phyloP scores from a whole-genome alignment of 2,329 filamentous ascomycete genomes.

The Camillea tinctor region DNA sequence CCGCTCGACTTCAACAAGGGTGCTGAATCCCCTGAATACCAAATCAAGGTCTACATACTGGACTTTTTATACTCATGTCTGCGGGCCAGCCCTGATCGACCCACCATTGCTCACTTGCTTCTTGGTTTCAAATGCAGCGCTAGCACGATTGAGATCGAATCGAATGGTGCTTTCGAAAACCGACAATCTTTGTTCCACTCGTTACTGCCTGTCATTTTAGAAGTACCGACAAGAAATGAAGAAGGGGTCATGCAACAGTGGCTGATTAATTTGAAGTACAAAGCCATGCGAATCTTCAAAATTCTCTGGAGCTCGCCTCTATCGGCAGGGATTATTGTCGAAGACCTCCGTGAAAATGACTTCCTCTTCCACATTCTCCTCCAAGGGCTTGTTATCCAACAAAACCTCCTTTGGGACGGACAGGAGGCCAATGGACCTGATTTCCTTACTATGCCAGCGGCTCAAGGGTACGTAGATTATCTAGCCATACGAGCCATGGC shows the following conservation, averaged over 20 bases:
- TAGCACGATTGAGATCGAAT: conserved; percentile 65
- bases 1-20: conserved; percentile 72
- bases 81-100: conserved; percentile 68
- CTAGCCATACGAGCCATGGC: conserved; percentile 73
- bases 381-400: conserved; percentile 67
- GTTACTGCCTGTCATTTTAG: conserved; percentile 69
- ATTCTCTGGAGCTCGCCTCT: conserved; percentile 82
- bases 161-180: conserved; percentile 68
- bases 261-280: conserved; percentile 67
- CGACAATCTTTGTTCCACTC: conserved; percentile 80
- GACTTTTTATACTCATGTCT: conserved; percentile 84
- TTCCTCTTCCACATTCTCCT: conserved; percentile 77
- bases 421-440: conserved; percentile 56
- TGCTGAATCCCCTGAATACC: conserved; percentile 68
- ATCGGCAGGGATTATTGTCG: conserved; percentile 71
- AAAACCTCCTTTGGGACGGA: conserved; percentile 73
- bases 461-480: conserved; percentile 72
- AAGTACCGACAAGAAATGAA: conserved; percentile 64
- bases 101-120: conserved; percentile 86
- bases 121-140: conserved; percentile 82
- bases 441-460: conserved; percentile 69
- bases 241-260: conserved; percentile 60
- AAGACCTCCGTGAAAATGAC: conserved; percentile 76
- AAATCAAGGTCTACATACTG: conserved; percentile 80
- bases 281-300: conserved; percentile 70